Evolutionary conservation across 129 eudicot species (phyloP).

Genomic region (Glebionis coronaria): DNA sequence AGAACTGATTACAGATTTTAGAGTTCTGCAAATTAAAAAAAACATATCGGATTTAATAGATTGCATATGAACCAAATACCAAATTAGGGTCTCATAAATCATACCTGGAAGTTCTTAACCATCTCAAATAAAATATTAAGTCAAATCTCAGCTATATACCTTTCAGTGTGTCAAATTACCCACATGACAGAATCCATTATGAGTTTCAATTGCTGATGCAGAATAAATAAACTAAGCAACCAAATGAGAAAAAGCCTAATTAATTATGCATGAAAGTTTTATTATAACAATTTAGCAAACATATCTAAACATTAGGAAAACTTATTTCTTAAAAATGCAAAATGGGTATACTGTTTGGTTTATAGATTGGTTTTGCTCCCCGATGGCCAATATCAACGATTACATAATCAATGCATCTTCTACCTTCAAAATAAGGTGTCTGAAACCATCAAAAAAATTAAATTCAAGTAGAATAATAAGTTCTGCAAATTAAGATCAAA

Average conservation of each 20-base stretch:
- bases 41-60: neutral
- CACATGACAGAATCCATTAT: constrained; percentile 99
- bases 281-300: too few relatives aligned
- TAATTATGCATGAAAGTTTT: too few relatives aligned
- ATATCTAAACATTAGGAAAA: too few relatives aligned
- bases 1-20: constrained; percentile 84
- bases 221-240: too few relatives aligned
- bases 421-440: constrained; percentile 94
- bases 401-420: constrained; percentile 70
- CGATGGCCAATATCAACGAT: constrained; percentile 64
- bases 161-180: constrained; percentile 97
- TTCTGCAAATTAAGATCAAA: constrained; percentile 51
- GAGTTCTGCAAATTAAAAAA: constrained; percentile 56
- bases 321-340: too few relatives aligned
- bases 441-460: constrained; percentile 25
- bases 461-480: neutral
- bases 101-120: constrained; percentile 93
- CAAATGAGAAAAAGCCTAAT: too few relatives aligned
- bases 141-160: constrained; percentile 96
- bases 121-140: constrained; percentile 88
- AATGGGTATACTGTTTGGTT: too few relatives aligned
- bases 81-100: neutral
- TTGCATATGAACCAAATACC: neutral
- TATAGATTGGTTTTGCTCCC: too few relatives aligned
- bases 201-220: constrained; percentile 81